Evolutionary conservation across 2,329 filamentous ascomycete species (phyloP), one percentile per base, ranked within the genome.

Genomic region (Colletotrichum tabaci): DNA sequence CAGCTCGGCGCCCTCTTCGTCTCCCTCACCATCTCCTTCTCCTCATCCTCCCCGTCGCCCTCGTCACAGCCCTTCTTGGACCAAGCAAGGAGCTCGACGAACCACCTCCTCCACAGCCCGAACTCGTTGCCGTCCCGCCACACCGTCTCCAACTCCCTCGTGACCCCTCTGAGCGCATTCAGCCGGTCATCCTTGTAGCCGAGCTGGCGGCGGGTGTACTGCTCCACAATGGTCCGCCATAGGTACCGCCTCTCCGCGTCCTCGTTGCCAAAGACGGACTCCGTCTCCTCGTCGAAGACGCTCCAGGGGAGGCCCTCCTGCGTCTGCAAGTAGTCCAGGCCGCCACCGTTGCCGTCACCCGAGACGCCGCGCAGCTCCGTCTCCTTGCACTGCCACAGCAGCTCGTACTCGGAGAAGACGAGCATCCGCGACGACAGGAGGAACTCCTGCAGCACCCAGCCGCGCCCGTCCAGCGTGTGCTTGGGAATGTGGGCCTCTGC

Each of bases 401-500:
- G 57, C 15, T 75, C 72, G 12, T 66, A 71, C 56, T 72, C 70
- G 8, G 66, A 71, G 26, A 75, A 75, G 2, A 74, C 49, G 2
- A 76, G 66, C 40, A 75, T n/a, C 35, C 74, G 18, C 16, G 74
- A 72, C 1, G 74, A 75, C 0, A 76, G 63, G 40, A 76, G 66
- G 18, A 44, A 74, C 57, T 76, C 74, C 21, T 76, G 74, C 0
- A 75, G 57, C 8, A 70, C 66, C 74, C 74, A 76, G 1, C 73
- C 74, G 9, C 74, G 64, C 38, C 56, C 18, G 9, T 75, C 74
- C 5, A 75, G n/a, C 0, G 40, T 46, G 57, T 72, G 70, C 3
- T 9, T 38, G 0, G 70, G 66, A 1, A 7, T 42, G 61, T 72
- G 7, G 7, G 61, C 35, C 10, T 52, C 10, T 4, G 55, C 21